Base-by-base conservation (phyloP, 1,284 basidiomycete species). In the Apiotrichum domesticum region DNA sequence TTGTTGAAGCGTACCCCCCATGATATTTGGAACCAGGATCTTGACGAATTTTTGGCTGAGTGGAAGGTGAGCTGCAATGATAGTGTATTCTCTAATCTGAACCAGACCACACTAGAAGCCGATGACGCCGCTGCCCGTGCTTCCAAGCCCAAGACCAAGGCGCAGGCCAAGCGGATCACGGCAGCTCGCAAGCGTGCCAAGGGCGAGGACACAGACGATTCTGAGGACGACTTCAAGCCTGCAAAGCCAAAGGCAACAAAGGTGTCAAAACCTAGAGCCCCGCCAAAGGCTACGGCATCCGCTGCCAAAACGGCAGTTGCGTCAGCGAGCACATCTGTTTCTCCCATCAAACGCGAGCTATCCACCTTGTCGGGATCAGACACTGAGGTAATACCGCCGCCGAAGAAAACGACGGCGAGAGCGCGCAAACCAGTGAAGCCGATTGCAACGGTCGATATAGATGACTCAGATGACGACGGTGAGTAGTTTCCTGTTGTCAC, bases 21-120 rank as follows among this genome's bases (percentile, higher is more conserved):
- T 63, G 84, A 89, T 65, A 80, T 99, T 62, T 99, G 96, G 96
- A 88, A 90, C 68, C 80, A 81, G 11, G 96, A 99, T 69, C 80
- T 99, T 32, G 88, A 94, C 68, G 77, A 75, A 34, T 96, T 98
- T 81, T 73, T 92, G 43, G 81, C 78, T 43, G 85, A 88, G 68
- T 98, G 92, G 91, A 83, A 90, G 35, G 47, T 49, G 35, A 39
- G 47, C 35, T 21, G 8, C 37, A 39, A 13, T 39, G 21, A 21
- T 13, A 39, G 37, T 8, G 13, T 39, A 8, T 13, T 39, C 37
- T 7, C 47, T 49, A 7, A 49, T n/a, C 4, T n/a, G 10, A 49
- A 21, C 21, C 65, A 88, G 84, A 80, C 80, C 63, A 79, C 82
- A 13, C 87, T 87, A 67, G 79, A 82, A 54, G 80, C 81, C 15